Base-by-base conservation (phyloP, 148 eudicot species). In the Polygonum aviculare region DNA sequence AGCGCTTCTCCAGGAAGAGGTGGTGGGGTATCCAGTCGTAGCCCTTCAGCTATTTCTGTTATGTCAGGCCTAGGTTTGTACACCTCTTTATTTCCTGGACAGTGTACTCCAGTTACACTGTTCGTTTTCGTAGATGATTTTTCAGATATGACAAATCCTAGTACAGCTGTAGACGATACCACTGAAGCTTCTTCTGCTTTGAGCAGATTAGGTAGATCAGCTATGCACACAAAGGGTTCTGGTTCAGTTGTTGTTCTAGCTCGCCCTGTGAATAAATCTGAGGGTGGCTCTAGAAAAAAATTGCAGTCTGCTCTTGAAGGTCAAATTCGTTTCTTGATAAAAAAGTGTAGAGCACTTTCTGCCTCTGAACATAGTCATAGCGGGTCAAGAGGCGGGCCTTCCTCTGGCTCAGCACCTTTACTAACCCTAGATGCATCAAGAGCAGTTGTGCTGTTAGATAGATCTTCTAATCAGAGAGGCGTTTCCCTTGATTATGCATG, bases 81-180 rank as follows among this genome's bases (percentile, higher is more conserved):
- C 59, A 75, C 90, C 78, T 88, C 96, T 69, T 78, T 92, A 69
- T 87, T 87, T 82, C 98, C 98, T 52, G 98, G 98, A 78, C 96
- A 90, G 80, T 94, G 96, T 80, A 90, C 89, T 80, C 98, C 98
- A 59, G 96, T 92, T 63, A 82, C 86, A 41, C 91, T 92, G 78
- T 92, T 94, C 87, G 90, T 91, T 81, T 92, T 92, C 85, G 74
- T 90, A 75, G 96, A 90, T 73, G 96, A 94, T 84, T 85, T 92
- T 81, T 80, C 92, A 60, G 97, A 89, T 72, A 45, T 81, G 77
- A 47, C 75, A 47, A 81, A 78, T 79, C 54, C 85, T 73, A 80
- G 79, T 84, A 81, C 86, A 71, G 79, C n/a, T 69, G 41, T 59
- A 33, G 93, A 92, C 76, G 93, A 90, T 76, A 72, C 77, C 41